A percentile compares a stretch with the other conserved stretches of the same genome.
Evolutionary conservation across 2,329 filamentous ascomycete species (phyloP).

Genomic region (Penicillium psychrosexuale): DNA sequence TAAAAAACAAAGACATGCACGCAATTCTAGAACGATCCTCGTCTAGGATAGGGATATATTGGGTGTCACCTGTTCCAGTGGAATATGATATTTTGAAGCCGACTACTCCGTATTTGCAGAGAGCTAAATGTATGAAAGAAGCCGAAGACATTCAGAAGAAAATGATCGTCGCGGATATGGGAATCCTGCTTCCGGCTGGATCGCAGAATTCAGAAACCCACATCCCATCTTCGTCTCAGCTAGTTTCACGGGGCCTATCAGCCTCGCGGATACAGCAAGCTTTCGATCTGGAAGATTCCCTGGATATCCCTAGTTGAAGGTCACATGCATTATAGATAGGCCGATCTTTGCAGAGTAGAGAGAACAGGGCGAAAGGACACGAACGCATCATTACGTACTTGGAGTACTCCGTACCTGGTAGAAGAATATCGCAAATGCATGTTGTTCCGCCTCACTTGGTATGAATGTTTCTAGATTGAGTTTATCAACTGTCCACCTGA

Average conservation of each 20-base stretch:
- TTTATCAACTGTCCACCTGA: conserved; percentile 18
- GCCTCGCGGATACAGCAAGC: conserved; percentile 5
- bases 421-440: background rate
- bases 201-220: conserved; percentile 10
- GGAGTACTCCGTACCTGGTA: background rate
- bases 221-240: conserved; percentile 11
- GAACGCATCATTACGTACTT: background rate
- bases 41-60: conserved; percentile 3
- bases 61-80: conserved; percentile 3
- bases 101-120: background rate
- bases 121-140: background rate
- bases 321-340: conserved; percentile 3
- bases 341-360: conserved; percentile 4
- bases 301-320: conserved; percentile 10
- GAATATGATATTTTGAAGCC: conserved; percentile 2
- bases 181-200: conserved; percentile 20
- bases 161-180: conserved; percentile 23
- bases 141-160: conserved; percentile 2
- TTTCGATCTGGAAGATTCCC: conserved; percentile 14
- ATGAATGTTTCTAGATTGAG: conserved; percentile 15
- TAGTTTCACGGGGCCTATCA: conserved; percentile 3
- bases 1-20: conserved; percentile 2
- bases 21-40: background rate
- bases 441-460: background rate
- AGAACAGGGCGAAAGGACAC: background rate